A percentile compares a stretch with the other conserved stretches of the same genome.
Conservation (phyloP, 2,329 filamentous ascomycete species). For the Xylariaceae sp. region DNA sequence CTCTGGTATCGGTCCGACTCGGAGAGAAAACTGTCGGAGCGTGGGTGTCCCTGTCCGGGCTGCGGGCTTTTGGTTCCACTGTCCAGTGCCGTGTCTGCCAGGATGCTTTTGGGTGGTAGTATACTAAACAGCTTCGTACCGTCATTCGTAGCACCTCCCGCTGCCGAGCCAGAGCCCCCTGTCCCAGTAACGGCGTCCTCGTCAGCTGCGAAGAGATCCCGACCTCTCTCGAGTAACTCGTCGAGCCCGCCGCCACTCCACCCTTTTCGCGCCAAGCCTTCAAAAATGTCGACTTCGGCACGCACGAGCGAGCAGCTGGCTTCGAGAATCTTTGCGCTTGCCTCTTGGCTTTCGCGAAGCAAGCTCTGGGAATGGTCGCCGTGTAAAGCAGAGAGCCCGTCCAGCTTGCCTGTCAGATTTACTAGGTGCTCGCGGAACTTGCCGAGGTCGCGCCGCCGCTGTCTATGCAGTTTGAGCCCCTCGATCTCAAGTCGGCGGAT, state of each 20-base stretch:
- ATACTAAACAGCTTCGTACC: conserved; percentile 57
- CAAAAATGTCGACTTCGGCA: conserved; percentile 65
- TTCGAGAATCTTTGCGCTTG: conserved; percentile 56
- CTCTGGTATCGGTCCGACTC: conserved; percentile 51
- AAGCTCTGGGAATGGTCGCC: conserved; percentile 54
- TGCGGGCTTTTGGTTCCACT: conserved; percentile 20
- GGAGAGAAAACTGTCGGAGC: conserved; percentile 52
- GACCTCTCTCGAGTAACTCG: conserved; percentile 58
- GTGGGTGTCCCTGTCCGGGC: conserved; percentile 33
- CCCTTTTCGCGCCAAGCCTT: conserved; percentile 59
- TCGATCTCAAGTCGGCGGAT: conserved; percentile 61
- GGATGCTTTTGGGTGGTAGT: conserved; percentile 57
- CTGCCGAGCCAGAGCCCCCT: conserved; percentile 26
- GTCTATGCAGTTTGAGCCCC: conserved; percentile 55
- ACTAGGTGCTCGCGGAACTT: conserved; percentile 59
- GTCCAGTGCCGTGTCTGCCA: conserved; percentile 46
- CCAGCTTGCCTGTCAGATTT: conserved; percentile 55
- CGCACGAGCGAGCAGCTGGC: conserved; percentile 60
- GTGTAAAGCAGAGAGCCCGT: conserved; percentile 57
- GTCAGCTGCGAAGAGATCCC: conserved; percentile 52
- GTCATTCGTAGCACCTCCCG: conserved; percentile 28
- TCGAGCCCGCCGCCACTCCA: conserved; percentile 63
- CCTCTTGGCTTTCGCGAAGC: conserved; percentile 59
- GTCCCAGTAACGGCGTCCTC: conserved; percentile 26
- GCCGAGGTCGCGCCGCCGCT: conserved; percentile 54